phyloP scores from a whole-genome alignment of 108 stramenopile genomes.

The Skeletonema grethae region DNA sequence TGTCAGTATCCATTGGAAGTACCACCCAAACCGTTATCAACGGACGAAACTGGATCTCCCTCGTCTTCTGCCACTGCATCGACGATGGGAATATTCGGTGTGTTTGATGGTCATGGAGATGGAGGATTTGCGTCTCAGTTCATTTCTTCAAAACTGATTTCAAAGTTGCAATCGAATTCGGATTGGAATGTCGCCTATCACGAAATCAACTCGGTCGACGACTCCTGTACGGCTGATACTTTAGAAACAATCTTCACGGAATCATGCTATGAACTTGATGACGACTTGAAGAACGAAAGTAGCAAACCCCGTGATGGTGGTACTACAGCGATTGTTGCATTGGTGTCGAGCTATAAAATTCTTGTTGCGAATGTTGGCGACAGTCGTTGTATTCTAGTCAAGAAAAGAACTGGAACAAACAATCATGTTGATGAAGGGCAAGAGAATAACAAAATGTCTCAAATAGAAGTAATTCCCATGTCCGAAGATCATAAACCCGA shows the following conservation, averaged over 20 bases:
- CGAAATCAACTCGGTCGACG: slow-evolving; percentile 6
- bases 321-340: slow-evolving; percentile 79
- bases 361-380: slow-evolving; percentile 92
- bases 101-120: slow-evolving; percentile 95
- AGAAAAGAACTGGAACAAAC: slow-evolving; percentile 18
- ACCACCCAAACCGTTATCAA: slow-evolving; percentile 16
- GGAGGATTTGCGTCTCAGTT: slow-evolving; percentile 58
- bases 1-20: slow-evolving; percentile 13
- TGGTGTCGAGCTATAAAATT: slow-evolving; percentile 59
- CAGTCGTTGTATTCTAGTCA: slow-evolving; percentile 83
- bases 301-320: slow-evolving; percentile 53
- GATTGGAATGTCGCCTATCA: slow-evolving; percentile 29
- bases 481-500: slow-evolving; percentile 95
- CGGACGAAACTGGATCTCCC: not conserved
- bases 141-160: slow-evolving; percentile 49
- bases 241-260: slow-evolving; percentile 35
- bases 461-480: slow-evolving; percentile 52
- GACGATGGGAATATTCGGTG: slow-evolving; percentile 63
- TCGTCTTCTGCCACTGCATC: slow-evolving; percentile 9
- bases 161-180: slow-evolving; percentile 21
- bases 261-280: slow-evolving; percentile 59
- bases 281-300: slow-evolving; percentile 40
- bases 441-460: not conserved
- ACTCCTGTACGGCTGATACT: not conserved
- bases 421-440: slow-evolving; percentile 16